Evolutionary conservation across 371 early-diverging fungal genomes (phyloP).

Genomic region (Saksenaea vasiformis): DNA sequence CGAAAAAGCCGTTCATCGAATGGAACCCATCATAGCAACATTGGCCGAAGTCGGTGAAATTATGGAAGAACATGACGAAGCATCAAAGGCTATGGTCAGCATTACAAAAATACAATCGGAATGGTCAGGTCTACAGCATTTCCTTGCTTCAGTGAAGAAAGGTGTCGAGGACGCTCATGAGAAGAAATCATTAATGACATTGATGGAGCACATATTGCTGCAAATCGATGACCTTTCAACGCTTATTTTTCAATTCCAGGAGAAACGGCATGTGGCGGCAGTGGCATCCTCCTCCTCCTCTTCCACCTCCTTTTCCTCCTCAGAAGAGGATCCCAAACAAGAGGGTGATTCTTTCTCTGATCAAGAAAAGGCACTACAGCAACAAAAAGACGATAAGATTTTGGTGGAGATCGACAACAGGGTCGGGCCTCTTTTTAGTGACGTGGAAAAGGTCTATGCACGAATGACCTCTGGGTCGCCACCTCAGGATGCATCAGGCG

Average conservation of each 20-base stretch:
- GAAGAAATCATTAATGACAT: slow-evolving; percentile 18
- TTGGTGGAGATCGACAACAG: slow-evolving; percentile 48
- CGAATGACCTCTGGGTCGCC: slow-evolving; percentile 41
- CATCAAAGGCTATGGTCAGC: slow-evolving; percentile 16
- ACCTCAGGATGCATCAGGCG: slow-evolving; percentile 34
- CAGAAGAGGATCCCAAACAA: slow-evolving; percentile 5
- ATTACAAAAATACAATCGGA: slow-evolving; percentile 49
- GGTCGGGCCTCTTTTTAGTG: slow-evolving; percentile 53
- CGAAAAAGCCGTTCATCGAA: slow-evolving; percentile 41
- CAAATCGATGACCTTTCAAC: slow-evolving; percentile 43
- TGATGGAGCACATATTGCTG: slow-evolving; percentile 31
- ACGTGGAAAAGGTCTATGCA: slow-evolving; percentile 53
- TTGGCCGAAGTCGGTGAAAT: slow-evolving; percentile 49
- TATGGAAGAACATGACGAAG: slow-evolving; percentile 25
- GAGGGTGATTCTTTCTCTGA: slow-evolving; percentile 8
- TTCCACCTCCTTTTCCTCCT: not conserved
- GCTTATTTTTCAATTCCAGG: slow-evolving; percentile 49
- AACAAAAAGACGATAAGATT: slow-evolving; percentile 25
- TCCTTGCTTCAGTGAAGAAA: slow-evolving; percentile 37
- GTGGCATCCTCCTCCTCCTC: slow-evolving; percentile 22
- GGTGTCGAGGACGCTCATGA: slow-evolving; percentile 22
- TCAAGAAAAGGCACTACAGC: slow-evolving; percentile 11
- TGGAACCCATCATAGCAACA: slow-evolving; percentile 51
- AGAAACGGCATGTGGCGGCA: slow-evolving; percentile 33
- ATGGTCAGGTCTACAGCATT: slow-evolving; percentile 52